Base-by-base conservation (phyloP, 257 asterid species). In the Verbascum thapsus region DNA sequence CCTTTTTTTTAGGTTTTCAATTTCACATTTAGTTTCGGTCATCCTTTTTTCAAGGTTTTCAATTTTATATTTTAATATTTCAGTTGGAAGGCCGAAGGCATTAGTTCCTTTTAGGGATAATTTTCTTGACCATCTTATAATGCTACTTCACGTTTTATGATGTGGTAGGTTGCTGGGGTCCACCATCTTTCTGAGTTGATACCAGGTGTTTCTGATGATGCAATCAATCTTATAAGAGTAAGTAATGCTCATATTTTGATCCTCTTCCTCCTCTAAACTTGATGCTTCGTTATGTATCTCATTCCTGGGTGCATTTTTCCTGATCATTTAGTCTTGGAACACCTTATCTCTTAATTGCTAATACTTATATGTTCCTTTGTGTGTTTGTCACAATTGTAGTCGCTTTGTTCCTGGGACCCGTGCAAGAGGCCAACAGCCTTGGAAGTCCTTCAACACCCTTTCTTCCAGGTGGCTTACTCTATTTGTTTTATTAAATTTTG, bases 401-500 rank as follows among this genome's bases (percentile, higher is more conserved):
- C 91, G 30, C 94, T 89, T 40, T 92, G 99, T 64, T 85, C 97
- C 3, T 92, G 99, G 99, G 77, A 92, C 78, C 99, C 99, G 42
- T 61, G 81, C 69, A 83, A 81, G 80, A 83, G 99, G 80, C 99
- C 96, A 11, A 80, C 95, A 34, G 95, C 97, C 38, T 53, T 75
- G 37, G 94, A 87, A 78, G 95, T 82, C 50, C 94, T 92, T 30
- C 99, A 92, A 64, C 97, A 92, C 71, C 96, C 96, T 56, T 92
- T 87, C 80, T 89, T 89, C 76, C 85, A 87, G 96, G 99, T 89
- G 45, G 79, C 35, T 12, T 67, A 8, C 48, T 64, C 52, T 26
- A 8, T n/a, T 52, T 26, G 18, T 60, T 53, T 49, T 55, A n/a
- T 34, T n/a, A 8, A 9, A 0, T 53, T 12, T 37, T 52, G 3